Conservation (phyloP, 371 early-diverging fungal species). For the Mucor indicus region DNA sequence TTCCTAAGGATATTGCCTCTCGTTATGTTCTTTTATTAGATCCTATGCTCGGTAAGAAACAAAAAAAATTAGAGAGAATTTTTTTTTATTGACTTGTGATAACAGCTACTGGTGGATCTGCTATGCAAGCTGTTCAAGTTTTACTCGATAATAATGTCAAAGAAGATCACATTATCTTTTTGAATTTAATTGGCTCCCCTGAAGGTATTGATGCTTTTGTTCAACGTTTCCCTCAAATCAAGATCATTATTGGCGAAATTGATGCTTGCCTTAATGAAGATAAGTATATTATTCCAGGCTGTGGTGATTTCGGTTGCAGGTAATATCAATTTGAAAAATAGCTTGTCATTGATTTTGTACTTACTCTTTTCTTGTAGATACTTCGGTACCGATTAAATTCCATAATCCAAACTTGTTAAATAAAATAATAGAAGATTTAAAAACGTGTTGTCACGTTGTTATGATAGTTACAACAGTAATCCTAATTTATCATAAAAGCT, state of each 20-base stretch:
- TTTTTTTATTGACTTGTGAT: not conserved
- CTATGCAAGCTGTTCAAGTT: slow-evolving; percentile 88
- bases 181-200: slow-evolving; percentile 80
- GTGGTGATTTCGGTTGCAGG: slow-evolving; percentile 91
- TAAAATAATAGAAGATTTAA: too few relatives aligned
- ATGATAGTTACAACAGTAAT: too few relatives aligned
- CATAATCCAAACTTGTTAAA: too few relatives aligned
- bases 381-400: slow-evolving; percentile 57
- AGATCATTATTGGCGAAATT: slow-evolving; percentile 83
- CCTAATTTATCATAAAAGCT: too few relatives aligned
- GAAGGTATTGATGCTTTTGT: slow-evolving; percentile 83
- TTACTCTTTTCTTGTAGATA: slow-evolving; percentile 35
- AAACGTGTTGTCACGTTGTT: too few relatives aligned
- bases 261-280: slow-evolving; percentile 80
- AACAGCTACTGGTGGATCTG: slow-evolving; percentile 93
- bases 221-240: slow-evolving; percentile 70
- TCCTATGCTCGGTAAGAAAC: slow-evolving; percentile 84
- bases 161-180: slow-evolving; percentile 81
- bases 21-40: slow-evolving; percentile 87
- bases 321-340: slow-evolving; percentile 8
- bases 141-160: slow-evolving; percentile 82
- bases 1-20: slow-evolving; percentile 83
- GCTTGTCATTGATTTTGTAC: not conserved
- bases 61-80: not conserved
- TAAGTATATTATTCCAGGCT: slow-evolving; percentile 90